phyloP scores from a whole-genome alignment of 805 yeast species.

The Kuraishia borneana region DNA sequence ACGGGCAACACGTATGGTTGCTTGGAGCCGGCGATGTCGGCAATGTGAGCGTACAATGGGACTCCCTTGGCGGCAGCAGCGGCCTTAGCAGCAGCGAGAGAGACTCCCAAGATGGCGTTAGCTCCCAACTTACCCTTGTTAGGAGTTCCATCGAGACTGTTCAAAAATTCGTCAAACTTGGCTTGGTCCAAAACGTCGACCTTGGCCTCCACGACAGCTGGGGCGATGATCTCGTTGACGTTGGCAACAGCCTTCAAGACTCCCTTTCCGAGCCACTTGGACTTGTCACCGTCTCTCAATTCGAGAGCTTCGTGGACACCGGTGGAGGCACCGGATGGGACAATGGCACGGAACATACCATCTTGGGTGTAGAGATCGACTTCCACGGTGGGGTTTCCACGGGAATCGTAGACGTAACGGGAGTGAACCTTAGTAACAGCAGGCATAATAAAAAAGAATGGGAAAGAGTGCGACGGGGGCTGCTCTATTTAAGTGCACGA shows the following conservation, averaged over 20 bases:
- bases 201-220: slow-evolving; percentile 76
- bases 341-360: slow-evolving; percentile 94
- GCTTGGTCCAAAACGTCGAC: slow-evolving; percentile 81
- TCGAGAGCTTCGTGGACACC: slow-evolving; percentile 98
- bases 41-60: slow-evolving; percentile 88
- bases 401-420: slow-evolving; percentile 97
- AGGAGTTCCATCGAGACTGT: slow-evolving; percentile 87
- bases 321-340: slow-evolving; percentile 99
- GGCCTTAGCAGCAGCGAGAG: slow-evolving; percentile 94
- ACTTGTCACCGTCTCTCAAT: slow-evolving; percentile 95
- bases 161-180: slow-evolving; percentile 77
- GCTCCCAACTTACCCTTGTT: slow-evolving; percentile 98
- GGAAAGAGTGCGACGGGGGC: no score
- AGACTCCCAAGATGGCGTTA: slow-evolving; percentile 96
- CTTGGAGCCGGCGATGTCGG: slow-evolving; percentile 68
- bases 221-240: slow-evolving; percentile 91
- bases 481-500: no score
- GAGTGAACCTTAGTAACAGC: slow-evolving; percentile 82
- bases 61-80: slow-evolving; percentile 94
- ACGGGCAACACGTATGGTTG: slow-evolving; percentile 92
- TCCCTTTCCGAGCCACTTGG: slow-evolving; percentile 99
- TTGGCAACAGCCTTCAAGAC: slow-evolving; percentile 93
- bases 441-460: slow-evolving; percentile 10
- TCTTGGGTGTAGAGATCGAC: slow-evolving; percentile 89
- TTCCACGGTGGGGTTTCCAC: slow-evolving; percentile 99